Evolutionary conservation across 169 alveolate species (phyloP).

Genomic region (Plasmodium blacklocki): DNA sequence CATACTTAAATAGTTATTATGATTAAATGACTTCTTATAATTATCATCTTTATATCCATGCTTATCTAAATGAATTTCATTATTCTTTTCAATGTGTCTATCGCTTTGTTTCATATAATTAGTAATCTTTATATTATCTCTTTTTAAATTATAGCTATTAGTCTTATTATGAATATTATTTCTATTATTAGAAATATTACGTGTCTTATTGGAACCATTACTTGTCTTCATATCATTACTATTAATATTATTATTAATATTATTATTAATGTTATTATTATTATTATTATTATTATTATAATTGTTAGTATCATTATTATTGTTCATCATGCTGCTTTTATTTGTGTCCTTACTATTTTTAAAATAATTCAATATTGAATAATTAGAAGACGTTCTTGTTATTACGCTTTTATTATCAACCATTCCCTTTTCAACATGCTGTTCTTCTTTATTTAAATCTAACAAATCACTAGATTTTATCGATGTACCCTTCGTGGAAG

Average conservation of each 20-base stretch:
- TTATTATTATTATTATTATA: slow-evolving; percentile 18
- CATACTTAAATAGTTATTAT: slow-evolving; percentile 29
- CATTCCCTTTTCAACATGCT: too few species aligned
- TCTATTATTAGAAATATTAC: not conserved
- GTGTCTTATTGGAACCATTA: slow-evolving; percentile 2
- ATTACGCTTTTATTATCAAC: too few species aligned
- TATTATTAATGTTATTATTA: slow-evolving; percentile 7
- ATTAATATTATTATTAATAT: slow-evolving; percentile 1
- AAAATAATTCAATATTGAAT: slow-evolving; percentile 36
- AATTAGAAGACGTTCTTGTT: not conserved
- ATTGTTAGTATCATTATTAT: slow-evolving; percentile 19
- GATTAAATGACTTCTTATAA: slow-evolving; percentile 5
- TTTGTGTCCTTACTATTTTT: not conserved
- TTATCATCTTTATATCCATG: not conserved
- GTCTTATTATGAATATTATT: not conserved
- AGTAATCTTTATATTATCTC: too few species aligned
- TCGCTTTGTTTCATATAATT: too few species aligned
- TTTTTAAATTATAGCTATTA: not conserved
- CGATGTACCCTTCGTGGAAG: not conserved
- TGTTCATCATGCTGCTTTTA: not conserved
- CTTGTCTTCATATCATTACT: not conserved
- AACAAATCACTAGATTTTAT: slow-evolving; percentile 4
- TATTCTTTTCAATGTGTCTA: not conserved
- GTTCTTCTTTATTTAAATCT: slow-evolving; percentile 11
- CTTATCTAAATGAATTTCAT: not conserved